These are phyloP conservation scores for Pseudogymnoascus sp. DNA, from an alignment of 2,329 filamentous ascomycete genomes.

Conservation along the genomic window DNA sequence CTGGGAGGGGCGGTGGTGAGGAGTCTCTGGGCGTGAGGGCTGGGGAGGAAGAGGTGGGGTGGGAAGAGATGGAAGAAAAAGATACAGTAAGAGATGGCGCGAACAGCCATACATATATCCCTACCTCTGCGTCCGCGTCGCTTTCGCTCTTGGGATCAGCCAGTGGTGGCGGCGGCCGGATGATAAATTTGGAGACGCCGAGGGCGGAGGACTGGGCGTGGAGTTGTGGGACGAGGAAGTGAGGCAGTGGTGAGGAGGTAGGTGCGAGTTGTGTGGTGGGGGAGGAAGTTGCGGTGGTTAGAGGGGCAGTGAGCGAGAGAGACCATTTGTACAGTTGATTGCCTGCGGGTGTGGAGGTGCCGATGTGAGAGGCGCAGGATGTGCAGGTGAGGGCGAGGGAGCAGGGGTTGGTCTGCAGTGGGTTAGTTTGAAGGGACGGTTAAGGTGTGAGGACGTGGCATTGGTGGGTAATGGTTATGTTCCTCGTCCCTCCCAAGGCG, in stretches of 20 bases:
- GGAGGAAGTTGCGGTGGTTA: background rate
- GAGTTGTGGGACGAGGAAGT: conserved; percentile 13
- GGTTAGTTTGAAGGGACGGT: no score
- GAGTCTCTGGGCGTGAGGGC: conserved; percentile 38
- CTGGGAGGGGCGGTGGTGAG: background rate
- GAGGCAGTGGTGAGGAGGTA: background rate
- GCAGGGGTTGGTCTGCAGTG: background rate
- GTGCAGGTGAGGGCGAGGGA: conserved; percentile 17
- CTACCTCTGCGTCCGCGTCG: background rate
- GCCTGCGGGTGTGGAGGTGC: conserved; percentile 23
- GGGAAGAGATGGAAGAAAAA: background rate
- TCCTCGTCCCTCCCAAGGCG: conserved; percentile 43
- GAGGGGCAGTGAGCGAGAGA: background rate
- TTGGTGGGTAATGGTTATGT: conserved; percentile 34
- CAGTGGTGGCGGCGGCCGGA: background rate
- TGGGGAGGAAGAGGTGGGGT: background rate
- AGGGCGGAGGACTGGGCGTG: conserved; percentile 13
- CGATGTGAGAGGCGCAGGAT: conserved; percentile 22
- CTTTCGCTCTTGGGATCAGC: background rate
- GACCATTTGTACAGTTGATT: conserved; percentile 28
- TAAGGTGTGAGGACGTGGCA: no score
- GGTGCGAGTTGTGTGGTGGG: background rate
- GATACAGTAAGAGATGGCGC: conserved; percentile 7
- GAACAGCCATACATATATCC: conserved; percentile 6
- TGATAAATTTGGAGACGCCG: conserved; percentile 13